Evolutionary conservation across 352 stramenopile species (phyloP).

Genomic region (Globisporangium echinulatum): DNA sequence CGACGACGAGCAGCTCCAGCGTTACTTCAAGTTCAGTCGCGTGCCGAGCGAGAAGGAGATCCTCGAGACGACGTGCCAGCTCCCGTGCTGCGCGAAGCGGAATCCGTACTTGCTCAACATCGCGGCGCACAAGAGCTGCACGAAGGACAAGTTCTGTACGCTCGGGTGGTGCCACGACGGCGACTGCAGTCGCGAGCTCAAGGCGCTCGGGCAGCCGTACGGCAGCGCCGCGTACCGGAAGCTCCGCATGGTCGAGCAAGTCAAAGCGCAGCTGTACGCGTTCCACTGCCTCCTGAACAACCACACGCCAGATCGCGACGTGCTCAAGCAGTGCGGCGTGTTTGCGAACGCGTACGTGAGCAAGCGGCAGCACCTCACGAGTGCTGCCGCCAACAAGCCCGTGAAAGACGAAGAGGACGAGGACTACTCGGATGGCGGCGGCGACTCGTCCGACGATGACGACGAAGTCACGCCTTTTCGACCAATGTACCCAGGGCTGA

Average conservation of each 20-base stretch:
- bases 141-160: conserved; percentile 83
- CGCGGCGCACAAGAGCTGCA: conserved; percentile 50
- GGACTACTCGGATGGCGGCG: conserved; percentile 75
- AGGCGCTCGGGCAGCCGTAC: conserved; percentile 57
- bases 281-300: conserved; percentile 88
- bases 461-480: conserved; percentile 40
- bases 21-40: conserved; percentile 86
- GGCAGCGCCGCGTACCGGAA: conserved; percentile 57
- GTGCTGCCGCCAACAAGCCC: conserved; percentile 19
- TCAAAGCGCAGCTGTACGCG: conserved; percentile 84
- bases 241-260: conserved; percentile 78
- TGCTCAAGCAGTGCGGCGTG: conserved; percentile 83
- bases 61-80: conserved; percentile 71
- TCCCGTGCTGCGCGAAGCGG: conserved; percentile 77
- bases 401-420: conserved; percentile 55
- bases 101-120: conserved; percentile 57
- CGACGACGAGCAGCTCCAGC: conserved; percentile 83
- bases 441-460: conserved; percentile 54
- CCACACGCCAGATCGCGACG: conserved; percentile 77
- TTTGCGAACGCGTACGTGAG: conserved; percentile 77
- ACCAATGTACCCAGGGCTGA: conserved; percentile 52
- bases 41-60: conserved; percentile 82
- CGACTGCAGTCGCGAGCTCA: conserved; percentile 75
- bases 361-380: conserved; percentile 55
- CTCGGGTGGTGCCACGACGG: conserved; percentile 62